Evolutionary conservation across 257 asterid species (phyloP), one percentile per base, ranked within the genome.

Genomic region (Datura wrightii): DNA sequence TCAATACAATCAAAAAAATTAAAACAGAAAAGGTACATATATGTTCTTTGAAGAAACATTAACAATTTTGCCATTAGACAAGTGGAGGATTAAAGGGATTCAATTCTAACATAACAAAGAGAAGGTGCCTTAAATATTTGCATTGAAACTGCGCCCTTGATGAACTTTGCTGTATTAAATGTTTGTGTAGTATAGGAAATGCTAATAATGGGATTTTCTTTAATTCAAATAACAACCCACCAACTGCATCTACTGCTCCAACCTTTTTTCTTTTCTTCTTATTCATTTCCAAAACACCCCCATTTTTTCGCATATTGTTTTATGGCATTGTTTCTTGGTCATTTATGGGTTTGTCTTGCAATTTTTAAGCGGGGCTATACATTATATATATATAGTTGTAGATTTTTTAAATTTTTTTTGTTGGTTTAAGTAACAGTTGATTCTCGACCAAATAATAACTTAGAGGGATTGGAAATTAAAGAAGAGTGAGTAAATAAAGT

Each of bases 131-230:
- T 39, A 15, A 81, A 37, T 81, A 81, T 39, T 80, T 58, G 13
- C 83, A 52, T 42, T 62, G 24, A 62, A 53, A 84, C 84, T 53
- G 48, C 79, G 56, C 44, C 10, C 66, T 42, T 36, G 79, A 46
- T 67, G 71, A 80, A 82, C 79, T 70, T 59, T 36, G 66, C 70
- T 70, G 55, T 62, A 79, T 59, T 79, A 53, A 85, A 88, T 83
- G 83, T 79, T 81, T 5, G 11, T 76, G 74, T 36, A 10, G n/a
- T 84, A 58, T 59, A 39, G 18, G 14, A 62, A 9, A 56, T 24
- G 24, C 42, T 70, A 36, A 79, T 44, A 54, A 60, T 65, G 50
- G 10, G 82, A 36, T 24, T 66, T 82, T 65, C 52, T 39, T 85
- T 15, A 59, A 59, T 16, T 80, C 79, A 83, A 46, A 78, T n/a